Conservation (phyloP, 164 flowering plant species). For the Stephania cephalantha region DNA sequence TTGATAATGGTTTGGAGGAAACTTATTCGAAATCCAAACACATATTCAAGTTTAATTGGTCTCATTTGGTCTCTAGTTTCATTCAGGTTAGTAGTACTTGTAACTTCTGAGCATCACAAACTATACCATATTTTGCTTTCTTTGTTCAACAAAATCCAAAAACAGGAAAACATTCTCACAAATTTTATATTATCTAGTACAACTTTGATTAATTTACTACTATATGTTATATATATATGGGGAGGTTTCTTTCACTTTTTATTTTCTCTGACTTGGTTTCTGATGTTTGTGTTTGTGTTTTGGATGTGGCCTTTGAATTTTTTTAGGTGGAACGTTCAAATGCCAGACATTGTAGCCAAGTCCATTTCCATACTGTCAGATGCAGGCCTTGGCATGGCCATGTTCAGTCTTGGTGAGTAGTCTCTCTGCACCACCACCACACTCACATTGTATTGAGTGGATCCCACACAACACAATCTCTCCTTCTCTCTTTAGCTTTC, state of each 20-base stretch:
- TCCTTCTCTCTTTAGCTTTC: too few species aligned
- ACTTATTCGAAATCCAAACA: conserved; percentile 87
- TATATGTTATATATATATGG: background rate
- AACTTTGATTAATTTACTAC: background rate
- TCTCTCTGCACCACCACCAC: background rate
- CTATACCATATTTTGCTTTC: too few species aligned
- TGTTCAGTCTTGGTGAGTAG: conserved; percentile 93
- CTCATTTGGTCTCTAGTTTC: conserved; percentile 84
- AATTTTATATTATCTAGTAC: background rate
- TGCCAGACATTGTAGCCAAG: conserved; percentile 80
- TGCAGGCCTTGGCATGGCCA: conserved; percentile 99
- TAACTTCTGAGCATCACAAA: too few species aligned
- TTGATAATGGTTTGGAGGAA: conserved; percentile 97
- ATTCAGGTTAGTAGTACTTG: conserved; percentile 40
- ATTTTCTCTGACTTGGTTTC: background rate
- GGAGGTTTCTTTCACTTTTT: background rate
- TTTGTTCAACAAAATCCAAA: background rate
- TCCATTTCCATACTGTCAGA: conserved; percentile 92
- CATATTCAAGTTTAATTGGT: conserved; percentile 90
- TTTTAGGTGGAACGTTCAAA: conserved; percentile 70
- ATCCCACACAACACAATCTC: too few species aligned
- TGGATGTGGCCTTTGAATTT: conserved; percentile 5
- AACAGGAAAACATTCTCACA: conserved; percentile 9
- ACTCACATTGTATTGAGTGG: too few species aligned
- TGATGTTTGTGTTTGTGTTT: background rate